Percentiles rank a stretch among this genome's conserved stretches.
These are phyloP conservation scores for Alternaria arbusti DNA, from an alignment of 2,329 filamentous ascomycete species.

Conservation along the genomic window DNA sequence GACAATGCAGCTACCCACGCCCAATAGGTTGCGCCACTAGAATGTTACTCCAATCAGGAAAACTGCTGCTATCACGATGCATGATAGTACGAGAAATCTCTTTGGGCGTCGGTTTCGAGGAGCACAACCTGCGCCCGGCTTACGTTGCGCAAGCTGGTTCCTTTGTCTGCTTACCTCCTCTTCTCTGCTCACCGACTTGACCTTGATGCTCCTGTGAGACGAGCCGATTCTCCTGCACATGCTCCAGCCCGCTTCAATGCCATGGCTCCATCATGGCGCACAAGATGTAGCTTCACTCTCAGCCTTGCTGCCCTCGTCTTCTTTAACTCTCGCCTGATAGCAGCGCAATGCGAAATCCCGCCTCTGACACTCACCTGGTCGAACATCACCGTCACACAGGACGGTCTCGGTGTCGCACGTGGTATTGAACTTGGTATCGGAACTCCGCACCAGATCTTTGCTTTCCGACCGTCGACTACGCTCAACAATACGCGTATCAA, in stretches of 20 bases:
- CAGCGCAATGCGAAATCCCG: slow-evolving; percentile 9
- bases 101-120: not conserved
- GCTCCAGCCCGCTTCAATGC: not conserved
- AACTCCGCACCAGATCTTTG: slow-evolving; percentile 14
- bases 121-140: not conserved
- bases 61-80: not conserved
- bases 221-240: not conserved
- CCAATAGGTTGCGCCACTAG: not conserved
- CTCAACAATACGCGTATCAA: slow-evolving; percentile 18
- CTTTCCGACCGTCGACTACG: slow-evolving; percentile 15
- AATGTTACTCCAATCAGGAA: not conserved
- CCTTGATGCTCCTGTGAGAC: not conserved
- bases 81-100: not conserved
- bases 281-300: not conserved
- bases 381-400: slow-evolving; percentile 16
- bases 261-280: not conserved
- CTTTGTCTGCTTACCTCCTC: not conserved
- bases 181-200: not conserved
- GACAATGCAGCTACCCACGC: not conserved
- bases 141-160: not conserved
- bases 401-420: slow-evolving; percentile 15
- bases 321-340: not conserved
- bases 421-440: slow-evolving; percentile 17
- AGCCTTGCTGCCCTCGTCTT: not conserved
- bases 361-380: slow-evolving; percentile 12